Base-by-base conservation (phyloP, 805 yeast species). In the Spathaspora girioi region DNA sequence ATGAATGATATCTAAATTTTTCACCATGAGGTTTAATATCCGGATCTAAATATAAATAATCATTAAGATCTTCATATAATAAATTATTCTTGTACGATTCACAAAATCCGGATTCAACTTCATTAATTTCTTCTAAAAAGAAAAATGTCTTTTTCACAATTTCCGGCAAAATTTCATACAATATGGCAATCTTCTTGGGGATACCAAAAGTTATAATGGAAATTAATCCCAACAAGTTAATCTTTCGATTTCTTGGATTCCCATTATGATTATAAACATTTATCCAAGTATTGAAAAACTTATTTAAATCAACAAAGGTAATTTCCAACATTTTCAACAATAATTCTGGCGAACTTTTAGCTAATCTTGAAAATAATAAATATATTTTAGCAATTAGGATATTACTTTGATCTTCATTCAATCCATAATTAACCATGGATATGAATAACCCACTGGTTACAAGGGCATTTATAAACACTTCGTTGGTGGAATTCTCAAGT, bases 81-180 rank as follows among this genome's bases (percentile, higher is more conserved):
- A 64, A 65, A 54, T 72, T 74, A 46, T 66, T 70, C 27, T 61
- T 61, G 56, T 75, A 75, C 14, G 66, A 70, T 44, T 65, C 68
- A 47, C 76, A 69, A 6, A 57, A 55, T 0, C 77, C 78, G 5
- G 58, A 56, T 5, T 47, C 55, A 9, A 61, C 55, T 62, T 92
- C 97, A 51, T 83, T 80, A 12, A 87, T 76, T 61, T 90, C 96
- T 59, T 92, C 97, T 46, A 89, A 63, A 53, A 86, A 75, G 47
- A 78, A 57, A 18, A 76, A 68, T 2, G 67, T 49, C n/a, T 63
- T 62, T 47, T 71, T 67, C 38, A 73, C 59, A 9, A 68, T 54
- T 10, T 56, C 68, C 19, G 61, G 63, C 48, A 61, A 71, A 56
- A 56, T 59, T 57, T 45, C 59, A 51, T 45, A 56, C 20, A 55